Percentiles rank a stretch among this genome's conserved stretches.
These are phyloP conservation scores for Hyaloperonospora brassicae DNA, from an alignment of 352 stramenopile species.

Conservation along the genomic window DNA sequence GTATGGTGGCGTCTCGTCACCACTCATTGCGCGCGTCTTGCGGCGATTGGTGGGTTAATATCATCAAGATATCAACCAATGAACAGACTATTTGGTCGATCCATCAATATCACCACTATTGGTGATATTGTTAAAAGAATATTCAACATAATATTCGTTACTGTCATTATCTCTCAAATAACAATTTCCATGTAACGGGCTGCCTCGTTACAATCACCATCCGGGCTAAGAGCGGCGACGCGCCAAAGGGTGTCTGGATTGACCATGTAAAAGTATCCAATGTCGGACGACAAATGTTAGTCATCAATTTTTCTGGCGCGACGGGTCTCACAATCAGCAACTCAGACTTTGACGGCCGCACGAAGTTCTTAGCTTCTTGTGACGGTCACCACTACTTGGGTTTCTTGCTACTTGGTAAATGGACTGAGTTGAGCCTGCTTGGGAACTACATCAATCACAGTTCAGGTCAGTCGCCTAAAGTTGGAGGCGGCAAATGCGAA, in stretches of 20 bases:
- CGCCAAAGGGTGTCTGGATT: conserved; percentile 18
- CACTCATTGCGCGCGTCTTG: too few species aligned
- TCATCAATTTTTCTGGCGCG: conserved; percentile 11
- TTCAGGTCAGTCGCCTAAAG: conserved; percentile 30
- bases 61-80: too few species aligned
- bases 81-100: too few species aligned
- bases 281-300: conserved; percentile 31
- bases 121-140: too few species aligned
- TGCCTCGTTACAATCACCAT: too few species aligned
- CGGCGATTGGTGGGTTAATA: too few species aligned
- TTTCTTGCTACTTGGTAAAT: conserved; percentile 15
- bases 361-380: conserved; percentile 8
- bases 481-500: conserved; percentile 11
- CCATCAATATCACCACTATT: too few species aligned
- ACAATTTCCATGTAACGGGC: too few species aligned
- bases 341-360: conserved; percentile 12
- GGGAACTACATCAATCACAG: conserved; percentile 24
- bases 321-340: conserved; percentile 22
- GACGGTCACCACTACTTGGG: conserved; percentile 35
- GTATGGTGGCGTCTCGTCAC: too few species aligned
- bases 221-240: background rate
- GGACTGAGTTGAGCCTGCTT: conserved; percentile 17
- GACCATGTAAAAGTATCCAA: conserved; percentile 30
- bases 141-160: too few species aligned
- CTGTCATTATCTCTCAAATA: too few species aligned